A percentile compares a stretch with the other conserved stretches of the same genome.
These are phyloP conservation scores for Fusarium kyushuense DNA, from an alignment of 2,329 filamentous ascomycete species.

Conservation along the genomic window DNA sequence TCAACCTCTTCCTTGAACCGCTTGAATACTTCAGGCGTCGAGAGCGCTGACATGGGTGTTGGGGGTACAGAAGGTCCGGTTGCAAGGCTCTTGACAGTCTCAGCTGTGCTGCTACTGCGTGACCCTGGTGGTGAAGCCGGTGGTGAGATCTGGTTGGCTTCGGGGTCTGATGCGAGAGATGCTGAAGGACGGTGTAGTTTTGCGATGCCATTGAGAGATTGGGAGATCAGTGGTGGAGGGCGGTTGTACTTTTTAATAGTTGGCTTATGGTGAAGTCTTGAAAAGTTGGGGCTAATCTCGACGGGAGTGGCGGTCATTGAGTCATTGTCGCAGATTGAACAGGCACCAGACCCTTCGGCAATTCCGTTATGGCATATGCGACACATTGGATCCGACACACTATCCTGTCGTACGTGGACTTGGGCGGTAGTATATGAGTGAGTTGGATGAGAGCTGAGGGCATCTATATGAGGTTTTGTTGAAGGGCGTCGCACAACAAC, in stretches of 20 bases:
- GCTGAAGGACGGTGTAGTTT: slow-evolving; percentile 29
- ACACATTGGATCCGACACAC: slow-evolving; percentile 39
- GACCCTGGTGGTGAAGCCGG: slow-evolving; percentile 26
- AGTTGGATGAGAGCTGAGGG: slow-evolving; percentile 40
- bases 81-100: slow-evolving; percentile 19
- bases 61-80: slow-evolving; percentile 20
- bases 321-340: slow-evolving; percentile 45
- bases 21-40: slow-evolving; percentile 42
- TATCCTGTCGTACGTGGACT: slow-evolving; percentile 44
- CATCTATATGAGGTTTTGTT: slow-evolving; percentile 28
- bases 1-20: slow-evolving; percentile 35
- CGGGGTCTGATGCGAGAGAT: slow-evolving; percentile 34
- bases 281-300: slow-evolving; percentile 18
- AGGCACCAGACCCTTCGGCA: slow-evolving; percentile 42
- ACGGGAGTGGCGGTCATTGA: slow-evolving; percentile 16
- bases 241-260: slow-evolving; percentile 30
- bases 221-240: slow-evolving; percentile 36
- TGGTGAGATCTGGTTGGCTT: slow-evolving; percentile 34
- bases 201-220: slow-evolving; percentile 29
- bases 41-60: slow-evolving; percentile 40
- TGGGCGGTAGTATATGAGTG: slow-evolving; percentile 14
- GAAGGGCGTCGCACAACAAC: slow-evolving; percentile 35
- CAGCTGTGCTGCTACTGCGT: slow-evolving; percentile 12
- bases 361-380: slow-evolving; percentile 40
- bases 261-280: slow-evolving; percentile 20